phyloP scores from a whole-genome alignment of 1,284 basidiomycete species.

The Sanghuangporus baumii region DNA sequence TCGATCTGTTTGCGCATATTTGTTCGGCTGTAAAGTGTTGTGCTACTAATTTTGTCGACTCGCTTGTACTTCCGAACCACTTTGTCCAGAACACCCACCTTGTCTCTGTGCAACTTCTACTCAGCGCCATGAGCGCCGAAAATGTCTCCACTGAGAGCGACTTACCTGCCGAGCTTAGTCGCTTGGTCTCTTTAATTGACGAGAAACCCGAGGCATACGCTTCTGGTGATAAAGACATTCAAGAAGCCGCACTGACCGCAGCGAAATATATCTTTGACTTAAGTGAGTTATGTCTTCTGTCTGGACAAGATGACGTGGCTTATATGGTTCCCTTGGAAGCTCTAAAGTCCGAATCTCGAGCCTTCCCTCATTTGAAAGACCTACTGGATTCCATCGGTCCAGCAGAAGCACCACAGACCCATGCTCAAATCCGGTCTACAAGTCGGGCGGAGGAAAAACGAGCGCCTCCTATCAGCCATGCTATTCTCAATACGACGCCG shows the following conservation, averaged over 20 bases:
- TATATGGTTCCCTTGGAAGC: conserved; percentile 34
- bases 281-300: conserved; percentile 38
- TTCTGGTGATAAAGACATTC: conserved; percentile 50
- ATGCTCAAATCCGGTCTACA: conserved; percentile 48
- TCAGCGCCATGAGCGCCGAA: background rate
- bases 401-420: conserved; percentile 59
- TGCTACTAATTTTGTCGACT: background rate
- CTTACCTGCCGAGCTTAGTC: conserved; percentile 37
- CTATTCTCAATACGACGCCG: conserved; percentile 62
- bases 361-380: conserved; percentile 59
- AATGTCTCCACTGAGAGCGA: conserved; percentile 17
- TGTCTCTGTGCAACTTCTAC: background rate
- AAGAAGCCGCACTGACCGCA: conserved; percentile 57
- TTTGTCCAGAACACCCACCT: background rate
- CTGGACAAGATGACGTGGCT: background rate
- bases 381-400: conserved; percentile 65
- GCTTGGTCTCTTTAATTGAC: conserved; percentile 50
- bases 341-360: conserved; percentile 55
- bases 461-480: conserved; percentile 30
- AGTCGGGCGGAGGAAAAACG: conserved; percentile 35
- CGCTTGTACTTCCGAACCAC: background rate
- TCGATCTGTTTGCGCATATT: background rate
- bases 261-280: conserved; percentile 78
- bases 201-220: conserved; percentile 49
- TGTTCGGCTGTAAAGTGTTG: background rate